Percentiles rank a stretch among this genome's conserved stretches.
Conservation (phyloP, 805 yeast genomes). For the Cyberlindnera maclurae region DNA sequence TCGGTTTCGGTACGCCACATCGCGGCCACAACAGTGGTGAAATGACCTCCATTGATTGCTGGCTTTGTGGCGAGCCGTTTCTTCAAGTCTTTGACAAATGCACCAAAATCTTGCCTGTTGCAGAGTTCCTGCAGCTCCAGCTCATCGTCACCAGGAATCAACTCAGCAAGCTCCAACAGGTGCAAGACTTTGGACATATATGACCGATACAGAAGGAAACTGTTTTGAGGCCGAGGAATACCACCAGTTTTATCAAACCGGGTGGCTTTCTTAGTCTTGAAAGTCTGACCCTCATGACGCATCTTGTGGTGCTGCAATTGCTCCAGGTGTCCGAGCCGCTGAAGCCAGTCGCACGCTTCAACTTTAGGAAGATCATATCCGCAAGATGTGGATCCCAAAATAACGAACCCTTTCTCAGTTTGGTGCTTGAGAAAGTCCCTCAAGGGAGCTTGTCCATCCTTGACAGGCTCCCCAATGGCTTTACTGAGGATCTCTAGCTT, state of each 20-base stretch:
- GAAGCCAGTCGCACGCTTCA: not conserved
- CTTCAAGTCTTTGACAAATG: too few relatives aligned
- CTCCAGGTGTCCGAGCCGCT: not conserved
- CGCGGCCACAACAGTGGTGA: too few relatives aligned
- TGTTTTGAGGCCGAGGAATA: not conserved
- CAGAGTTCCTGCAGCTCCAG: too few relatives aligned
- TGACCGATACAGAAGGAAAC: not conserved
- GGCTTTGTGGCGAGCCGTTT: too few relatives aligned
- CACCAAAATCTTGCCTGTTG: too few relatives aligned
- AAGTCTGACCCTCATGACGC: not conserved
- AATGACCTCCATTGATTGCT: too few relatives aligned
- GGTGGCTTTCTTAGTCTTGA: not conserved
- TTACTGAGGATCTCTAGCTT: not conserved
- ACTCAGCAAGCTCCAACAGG: not conserved
- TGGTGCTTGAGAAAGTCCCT: not conserved
- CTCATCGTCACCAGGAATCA: not conserved
- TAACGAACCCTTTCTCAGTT: not conserved
- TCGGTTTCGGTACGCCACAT: too few relatives aligned
- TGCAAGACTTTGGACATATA: not conserved
- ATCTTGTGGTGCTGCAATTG: not conserved
- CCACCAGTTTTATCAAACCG: not conserved
- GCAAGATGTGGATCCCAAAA: not conserved
- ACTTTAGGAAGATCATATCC: not conserved
- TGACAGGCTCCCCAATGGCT: too few relatives aligned
- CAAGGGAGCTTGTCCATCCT: too few relatives aligned